Percentiles rank a stretch among this genome's conserved stretches.
Evolutionary conservation across 163 green algal genomes (phyloP).

Genomic region (Chloromonas sp.): DNA sequence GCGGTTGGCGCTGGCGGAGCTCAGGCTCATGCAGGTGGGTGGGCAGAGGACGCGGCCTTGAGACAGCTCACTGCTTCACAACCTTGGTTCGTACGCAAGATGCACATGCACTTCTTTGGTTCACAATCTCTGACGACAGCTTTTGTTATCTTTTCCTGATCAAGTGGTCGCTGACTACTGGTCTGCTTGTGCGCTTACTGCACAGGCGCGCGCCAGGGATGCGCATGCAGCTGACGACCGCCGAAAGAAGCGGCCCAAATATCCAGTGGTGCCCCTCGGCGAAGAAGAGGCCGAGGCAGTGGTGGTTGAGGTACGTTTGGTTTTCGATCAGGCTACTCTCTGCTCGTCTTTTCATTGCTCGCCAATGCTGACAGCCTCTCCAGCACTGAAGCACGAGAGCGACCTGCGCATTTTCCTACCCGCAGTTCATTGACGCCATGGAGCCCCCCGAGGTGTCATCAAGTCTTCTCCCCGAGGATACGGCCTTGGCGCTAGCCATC

Average conservation of each 20-base stretch:
- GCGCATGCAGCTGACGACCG: constrained; percentile 24
- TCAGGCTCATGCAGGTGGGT: constrained; percentile 21
- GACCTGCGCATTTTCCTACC: not conserved
- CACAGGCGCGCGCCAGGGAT: constrained; percentile 22
- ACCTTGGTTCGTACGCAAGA: too few relatives aligned
- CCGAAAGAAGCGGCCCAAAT: constrained; percentile 29
- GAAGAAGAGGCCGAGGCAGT: constrained; percentile 2
- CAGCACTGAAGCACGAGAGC: not conserved
- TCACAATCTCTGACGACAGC: too few relatives aligned
- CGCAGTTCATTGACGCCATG: constrained; percentile 18
- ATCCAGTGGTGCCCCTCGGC: constrained; percentile 11
- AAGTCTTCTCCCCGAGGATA: constrained; percentile 27
- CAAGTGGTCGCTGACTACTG: too few relatives aligned
- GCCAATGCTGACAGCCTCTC: not conserved
- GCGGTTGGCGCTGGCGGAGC: constrained; percentile 23
- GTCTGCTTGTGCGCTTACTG: too few relatives aligned
- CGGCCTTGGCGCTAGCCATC: constrained; percentile 18
- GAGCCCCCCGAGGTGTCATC: constrained; percentile 4
- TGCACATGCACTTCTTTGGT: too few relatives aligned
- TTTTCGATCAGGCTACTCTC: not conserved
- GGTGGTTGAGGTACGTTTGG: constrained; percentile 1
- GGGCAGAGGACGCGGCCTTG: not conserved
- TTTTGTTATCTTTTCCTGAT: too few relatives aligned
- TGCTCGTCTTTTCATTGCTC: too few relatives aligned
- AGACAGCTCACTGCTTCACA: too few relatives aligned